Conservation (phyloP, 257 asterid genomes). For the Solanum ossicruentum region DNA sequence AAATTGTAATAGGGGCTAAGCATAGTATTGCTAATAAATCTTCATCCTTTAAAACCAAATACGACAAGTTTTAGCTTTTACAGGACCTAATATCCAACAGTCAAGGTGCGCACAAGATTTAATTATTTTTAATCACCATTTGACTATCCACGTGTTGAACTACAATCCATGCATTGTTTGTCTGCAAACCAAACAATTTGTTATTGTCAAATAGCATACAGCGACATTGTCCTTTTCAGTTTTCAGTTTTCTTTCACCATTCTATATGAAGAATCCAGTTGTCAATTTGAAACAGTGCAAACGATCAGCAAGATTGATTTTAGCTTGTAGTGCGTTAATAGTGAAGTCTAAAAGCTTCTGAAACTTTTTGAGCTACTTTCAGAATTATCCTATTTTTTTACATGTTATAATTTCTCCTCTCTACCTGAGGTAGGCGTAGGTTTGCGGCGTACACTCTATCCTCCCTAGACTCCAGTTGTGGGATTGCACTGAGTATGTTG, state of each 20-base stretch:
- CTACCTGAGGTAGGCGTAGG: background rate
- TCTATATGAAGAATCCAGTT: background rate
- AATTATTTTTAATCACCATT: background rate
- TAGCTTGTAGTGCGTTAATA: background rate
- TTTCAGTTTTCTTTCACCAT: background rate
- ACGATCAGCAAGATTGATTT: background rate
- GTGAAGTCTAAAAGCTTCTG: background rate
- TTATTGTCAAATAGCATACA: background rate
- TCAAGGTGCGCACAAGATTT: background rate
- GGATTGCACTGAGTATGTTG: background rate
- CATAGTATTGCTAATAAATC: background rate
- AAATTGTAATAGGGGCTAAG: background rate
- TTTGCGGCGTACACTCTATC: background rate
- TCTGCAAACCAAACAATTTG: background rate
- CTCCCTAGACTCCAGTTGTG: background rate
- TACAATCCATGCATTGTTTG: background rate
- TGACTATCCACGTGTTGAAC: background rate
- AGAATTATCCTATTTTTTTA: background rate
- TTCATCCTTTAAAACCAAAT: background rate
- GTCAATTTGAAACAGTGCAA: background rate
- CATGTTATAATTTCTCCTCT: background rate
- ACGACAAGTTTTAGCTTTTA: background rate
- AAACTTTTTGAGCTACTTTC: background rate
- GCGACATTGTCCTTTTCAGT: background rate
- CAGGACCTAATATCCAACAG: background rate